A percentile compares a stretch with the other conserved stretches of the same genome.
Conservation (phyloP, 768 basidiomycete genomes). For the Lentinula lateritia region DNA sequence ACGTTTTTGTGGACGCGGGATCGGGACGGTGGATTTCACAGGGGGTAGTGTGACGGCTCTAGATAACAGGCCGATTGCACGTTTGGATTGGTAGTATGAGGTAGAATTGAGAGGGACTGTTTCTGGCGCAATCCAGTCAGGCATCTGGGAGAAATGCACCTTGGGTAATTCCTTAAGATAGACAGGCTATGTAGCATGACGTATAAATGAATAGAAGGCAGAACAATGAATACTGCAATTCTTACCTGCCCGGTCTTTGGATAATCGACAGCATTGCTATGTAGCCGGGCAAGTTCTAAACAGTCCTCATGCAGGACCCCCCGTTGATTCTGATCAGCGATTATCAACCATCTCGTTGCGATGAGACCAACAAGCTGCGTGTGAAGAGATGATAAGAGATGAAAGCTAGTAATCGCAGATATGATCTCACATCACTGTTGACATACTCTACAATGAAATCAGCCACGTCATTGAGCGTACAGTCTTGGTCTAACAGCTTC, state of each 20-base stretch:
- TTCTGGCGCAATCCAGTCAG: constrained; percentile 68
- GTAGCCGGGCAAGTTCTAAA: constrained; percentile 45
- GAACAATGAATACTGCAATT: constrained; percentile 27
- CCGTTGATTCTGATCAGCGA: constrained; percentile 48
- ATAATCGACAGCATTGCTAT: constrained; percentile 65
- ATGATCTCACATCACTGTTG: constrained; percentile 43
- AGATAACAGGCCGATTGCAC: constrained; percentile 59
- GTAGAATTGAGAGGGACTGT: constrained; percentile 28
- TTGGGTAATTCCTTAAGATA: constrained; percentile 33
- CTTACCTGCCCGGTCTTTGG: constrained; percentile 43
- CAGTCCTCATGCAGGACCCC: constrained; percentile 51
- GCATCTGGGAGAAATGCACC: constrained; percentile 29
- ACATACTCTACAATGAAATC: constrained; percentile 71
- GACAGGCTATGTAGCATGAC: neutral
- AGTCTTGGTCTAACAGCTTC: constrained; percentile 38
- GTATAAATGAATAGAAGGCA: neutral
- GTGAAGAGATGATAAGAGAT: neutral
- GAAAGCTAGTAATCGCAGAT: neutral
- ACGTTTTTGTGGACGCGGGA: constrained; percentile 18
- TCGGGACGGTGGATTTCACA: neutral
- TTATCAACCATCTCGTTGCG: constrained; percentile 57
- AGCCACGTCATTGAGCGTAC: constrained; percentile 60
- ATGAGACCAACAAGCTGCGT: constrained; percentile 53
- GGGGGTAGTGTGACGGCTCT: constrained; percentile 34
- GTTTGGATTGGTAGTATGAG: constrained; percentile 45